These are phyloP conservation scores for Aspergillus sp. DNA, from an alignment of 2,329 filamentous ascomycete species.

Conservation along the genomic window DNA sequence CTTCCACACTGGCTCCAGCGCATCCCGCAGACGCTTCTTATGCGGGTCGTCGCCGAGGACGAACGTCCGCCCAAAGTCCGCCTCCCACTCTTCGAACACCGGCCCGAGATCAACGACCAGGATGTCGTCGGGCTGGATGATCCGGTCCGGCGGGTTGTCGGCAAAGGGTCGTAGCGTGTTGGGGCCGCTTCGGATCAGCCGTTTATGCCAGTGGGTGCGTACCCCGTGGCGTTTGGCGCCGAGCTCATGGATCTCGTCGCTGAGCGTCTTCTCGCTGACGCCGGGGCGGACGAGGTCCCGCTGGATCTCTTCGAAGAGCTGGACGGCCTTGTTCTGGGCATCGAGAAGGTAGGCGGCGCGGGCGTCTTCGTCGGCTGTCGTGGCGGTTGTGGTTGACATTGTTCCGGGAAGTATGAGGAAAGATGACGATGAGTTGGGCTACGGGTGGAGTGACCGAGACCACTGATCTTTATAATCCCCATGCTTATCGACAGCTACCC, in stretches of 20 bases:
- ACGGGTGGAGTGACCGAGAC: background rate
- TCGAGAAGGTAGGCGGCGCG: constrained; percentile 42
- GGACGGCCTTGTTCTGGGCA: constrained; percentile 48
- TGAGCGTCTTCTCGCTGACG: constrained; percentile 49
- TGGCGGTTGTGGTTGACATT: background rate
- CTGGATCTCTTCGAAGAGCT: constrained; percentile 51
- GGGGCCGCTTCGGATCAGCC: constrained; percentile 50
- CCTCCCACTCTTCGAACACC: constrained; percentile 54
- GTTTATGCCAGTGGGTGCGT: constrained; percentile 54
- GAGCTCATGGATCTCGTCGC: constrained; percentile 48
- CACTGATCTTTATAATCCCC: background rate
- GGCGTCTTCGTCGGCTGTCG: constrained; percentile 15
- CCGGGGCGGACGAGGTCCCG: constrained; percentile 47
- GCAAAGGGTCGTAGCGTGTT: constrained; percentile 51
- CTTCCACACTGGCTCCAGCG: constrained; percentile 49
- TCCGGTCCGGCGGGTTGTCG: constrained; percentile 52
- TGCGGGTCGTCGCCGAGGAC: constrained; percentile 49
- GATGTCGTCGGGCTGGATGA: constrained; percentile 51
- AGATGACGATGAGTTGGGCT: background rate
- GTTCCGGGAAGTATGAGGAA: background rate
- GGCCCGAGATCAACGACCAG: constrained; percentile 53
- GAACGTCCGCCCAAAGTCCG: constrained; percentile 55
- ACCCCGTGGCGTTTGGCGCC: constrained; percentile 45
- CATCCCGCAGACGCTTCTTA: constrained; percentile 47
- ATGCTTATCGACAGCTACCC: background rate